phyloP scores from a whole-genome alignment of 305 asterid genomes.

The Ilex paraguariensis region DNA sequence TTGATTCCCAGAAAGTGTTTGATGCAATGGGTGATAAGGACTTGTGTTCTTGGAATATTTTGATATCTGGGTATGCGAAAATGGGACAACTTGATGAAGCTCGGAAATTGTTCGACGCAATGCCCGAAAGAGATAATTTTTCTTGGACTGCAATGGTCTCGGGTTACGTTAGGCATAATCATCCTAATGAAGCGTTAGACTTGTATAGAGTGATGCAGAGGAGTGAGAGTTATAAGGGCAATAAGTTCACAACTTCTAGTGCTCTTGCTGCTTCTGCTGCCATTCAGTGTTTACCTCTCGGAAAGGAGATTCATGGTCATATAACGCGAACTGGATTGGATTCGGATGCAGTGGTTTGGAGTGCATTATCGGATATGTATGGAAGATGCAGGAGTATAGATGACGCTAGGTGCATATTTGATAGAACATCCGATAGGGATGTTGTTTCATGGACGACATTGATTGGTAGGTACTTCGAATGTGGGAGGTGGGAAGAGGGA shows the following conservation, averaged over 20 bases:
- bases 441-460: conserved; percentile 75
- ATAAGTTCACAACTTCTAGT: conserved; percentile 63
- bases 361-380: conserved; percentile 72
- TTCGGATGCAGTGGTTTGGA: conserved; percentile 69
- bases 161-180: conserved; percentile 54
- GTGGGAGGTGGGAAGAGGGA: conserved; percentile 69
- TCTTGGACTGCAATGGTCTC: conserved; percentile 85
- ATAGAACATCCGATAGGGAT: conserved; percentile 56
- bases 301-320: conserved; percentile 76
- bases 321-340: conserved; percentile 55
- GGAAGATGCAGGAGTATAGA: conserved; percentile 73
- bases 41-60: conserved; percentile 71
- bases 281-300: conserved; percentile 47
- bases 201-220: conserved; percentile 62
- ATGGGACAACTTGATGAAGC: conserved; percentile 50
- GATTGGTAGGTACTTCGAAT: conserved; percentile 73
- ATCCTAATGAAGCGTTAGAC: conserved; percentile 51
- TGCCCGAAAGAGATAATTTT: conserved; percentile 64
- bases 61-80: conserved; percentile 59
- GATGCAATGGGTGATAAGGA: conserved; percentile 66
- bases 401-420: conserved; percentile 67
- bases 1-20: conserved; percentile 47
- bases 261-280: conserved; percentile 74
- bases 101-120: conserved; percentile 55
- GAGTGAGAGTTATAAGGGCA: conserved; percentile 20